phyloP scores from a whole-genome alignment of 805 yeast species.

The Candida lessepsii region DNA sequence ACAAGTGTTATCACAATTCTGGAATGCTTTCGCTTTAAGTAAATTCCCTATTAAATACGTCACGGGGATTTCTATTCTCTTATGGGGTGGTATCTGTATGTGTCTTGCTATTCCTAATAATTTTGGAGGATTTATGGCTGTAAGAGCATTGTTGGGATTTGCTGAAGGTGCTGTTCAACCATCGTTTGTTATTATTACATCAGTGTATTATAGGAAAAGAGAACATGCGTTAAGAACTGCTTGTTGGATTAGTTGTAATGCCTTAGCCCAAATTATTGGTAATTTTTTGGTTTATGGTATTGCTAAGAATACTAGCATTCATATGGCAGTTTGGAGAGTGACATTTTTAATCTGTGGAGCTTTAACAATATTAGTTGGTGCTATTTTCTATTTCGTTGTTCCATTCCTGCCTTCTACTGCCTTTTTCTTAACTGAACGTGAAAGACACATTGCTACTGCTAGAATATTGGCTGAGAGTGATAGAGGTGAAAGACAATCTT shows the following conservation, averaged over 20 bases:
- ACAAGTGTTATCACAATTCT: slow-evolving; percentile 27
- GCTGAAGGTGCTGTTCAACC: slow-evolving; percentile 58
- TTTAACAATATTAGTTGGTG: slow-evolving; percentile 50
- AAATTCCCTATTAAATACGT: slow-evolving; percentile 49
- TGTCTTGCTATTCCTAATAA: slow-evolving; percentile 52
- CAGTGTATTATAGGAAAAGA: slow-evolving; percentile 61
- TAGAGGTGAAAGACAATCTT: slow-evolving; percentile 45
- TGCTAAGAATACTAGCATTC: slow-evolving; percentile 40
- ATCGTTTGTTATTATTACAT: slow-evolving; percentile 53
- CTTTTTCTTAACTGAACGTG: slow-evolving; percentile 37
- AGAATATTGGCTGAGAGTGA: slow-evolving; percentile 23
- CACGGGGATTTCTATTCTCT: slow-evolving; percentile 44
- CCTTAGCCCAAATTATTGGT: slow-evolving; percentile 53
- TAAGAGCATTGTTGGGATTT: slow-evolving; percentile 50
- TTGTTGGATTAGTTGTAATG: slow-evolving; percentile 55
- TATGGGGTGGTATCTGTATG: slow-evolving; percentile 58
- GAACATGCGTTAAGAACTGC: slow-evolving; percentile 33
- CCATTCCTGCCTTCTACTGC: slow-evolving; percentile 48
- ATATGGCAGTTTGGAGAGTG: slow-evolving; percentile 55
- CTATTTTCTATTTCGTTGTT: slow-evolving; percentile 39
- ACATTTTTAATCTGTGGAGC: slow-evolving; percentile 57
- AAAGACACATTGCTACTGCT: slow-evolving; percentile 41
- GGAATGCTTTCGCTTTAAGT: slow-evolving; percentile 28
- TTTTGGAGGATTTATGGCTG: slow-evolving; percentile 52
- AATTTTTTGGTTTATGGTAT: slow-evolving; percentile 48